Evolutionary conservation across 371 early-diverging fungal genomes (phyloP).

Genomic region (Haplosporangium sp.): DNA sequence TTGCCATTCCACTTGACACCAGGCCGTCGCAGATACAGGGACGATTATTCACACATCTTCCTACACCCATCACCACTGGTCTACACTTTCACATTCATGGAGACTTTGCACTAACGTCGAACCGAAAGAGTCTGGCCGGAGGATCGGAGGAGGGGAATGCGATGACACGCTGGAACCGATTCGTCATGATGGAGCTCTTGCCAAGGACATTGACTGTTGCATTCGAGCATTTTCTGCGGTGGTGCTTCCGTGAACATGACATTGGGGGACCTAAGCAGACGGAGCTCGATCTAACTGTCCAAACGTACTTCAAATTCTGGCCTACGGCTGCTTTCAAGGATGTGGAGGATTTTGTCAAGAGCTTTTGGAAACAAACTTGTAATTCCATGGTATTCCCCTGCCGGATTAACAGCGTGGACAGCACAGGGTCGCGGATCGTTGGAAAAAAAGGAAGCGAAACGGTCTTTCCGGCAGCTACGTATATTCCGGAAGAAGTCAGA

Average conservation of each 20-base stretch:
- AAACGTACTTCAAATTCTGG: slow-evolving; percentile 14
- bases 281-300: not conserved
- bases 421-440: not conserved
- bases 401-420: not conserved
- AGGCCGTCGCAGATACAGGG: not conserved
- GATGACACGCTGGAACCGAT: slow-evolving; percentile 17
- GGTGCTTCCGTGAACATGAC: not conserved
- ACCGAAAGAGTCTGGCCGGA: slow-evolving; percentile 29
- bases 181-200: slow-evolving; percentile 2
- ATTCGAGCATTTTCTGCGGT: not conserved
- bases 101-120: slow-evolving; percentile 39
- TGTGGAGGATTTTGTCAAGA: not conserved
- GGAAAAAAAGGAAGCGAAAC: not conserved
- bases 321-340: not conserved
- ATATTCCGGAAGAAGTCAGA: not conserved
- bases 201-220: slow-evolving; percentile 6
- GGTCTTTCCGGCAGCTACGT: not conserved
- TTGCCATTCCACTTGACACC: slow-evolving; percentile 10
- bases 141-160: slow-evolving; percentile 7
- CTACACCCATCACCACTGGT: slow-evolving; percentile 26
- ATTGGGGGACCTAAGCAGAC: not conserved
- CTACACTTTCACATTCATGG: slow-evolving; percentile 55
- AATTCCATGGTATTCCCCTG: slow-evolving; percentile 8
- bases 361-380: slow-evolving; percentile 1
- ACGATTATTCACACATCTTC: slow-evolving; percentile 41